Base-by-base conservation (phyloP, 345 rosid genomes). In the Salix purpurea region DNA sequence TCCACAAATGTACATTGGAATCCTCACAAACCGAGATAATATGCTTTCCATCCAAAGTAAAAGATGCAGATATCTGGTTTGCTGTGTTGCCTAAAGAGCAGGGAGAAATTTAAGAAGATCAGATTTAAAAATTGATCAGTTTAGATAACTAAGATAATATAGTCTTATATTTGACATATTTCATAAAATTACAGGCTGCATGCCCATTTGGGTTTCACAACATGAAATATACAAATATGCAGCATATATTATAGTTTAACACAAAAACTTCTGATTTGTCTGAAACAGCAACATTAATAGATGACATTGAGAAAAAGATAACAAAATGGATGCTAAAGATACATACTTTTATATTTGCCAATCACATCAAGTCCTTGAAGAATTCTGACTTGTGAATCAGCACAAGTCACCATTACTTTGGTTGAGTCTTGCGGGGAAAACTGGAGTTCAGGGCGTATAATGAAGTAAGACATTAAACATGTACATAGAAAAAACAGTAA, bases 41-140 rank as follows among this genome's bases (percentile, higher is more conserved):
- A 78, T 92, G 96, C 69, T 88, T 91, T 70, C 97, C 92, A 67
- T 91, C 94, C 23, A 89, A 78, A 18, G 92, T 90, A 80, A 92
- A 91, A 28, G 89, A 82, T 44, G 97, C 97, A 69, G 74, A 72
- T 52, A 85, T 82, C 74, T 91, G 92, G 74, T 83, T 87, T 81
- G 87, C 87, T 8, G 91, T 79, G 62, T 82, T 85, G 70, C 92
- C 89, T 74, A 88, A 83, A 64, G 84, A 88, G 86, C 80, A 73
- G 61, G 75, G 65, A 70, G 26, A 69, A 68, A 62, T 52, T 58
- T 4, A 48, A 74, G 72, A 15, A 56, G 26, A 6, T 36, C 0
- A 7, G 64, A 6, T 15, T 23, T 4, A 65, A 15, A 2, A 65
- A n/a, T 36, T 14, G 60, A 52, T n/a, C 23, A 19, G 14, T 4